A percentile compares a stretch with the other conserved stretches of the same genome.
phyloP scores from a whole-genome alignment of 768 basidiomycete species.

The Calocybe indica region DNA sequence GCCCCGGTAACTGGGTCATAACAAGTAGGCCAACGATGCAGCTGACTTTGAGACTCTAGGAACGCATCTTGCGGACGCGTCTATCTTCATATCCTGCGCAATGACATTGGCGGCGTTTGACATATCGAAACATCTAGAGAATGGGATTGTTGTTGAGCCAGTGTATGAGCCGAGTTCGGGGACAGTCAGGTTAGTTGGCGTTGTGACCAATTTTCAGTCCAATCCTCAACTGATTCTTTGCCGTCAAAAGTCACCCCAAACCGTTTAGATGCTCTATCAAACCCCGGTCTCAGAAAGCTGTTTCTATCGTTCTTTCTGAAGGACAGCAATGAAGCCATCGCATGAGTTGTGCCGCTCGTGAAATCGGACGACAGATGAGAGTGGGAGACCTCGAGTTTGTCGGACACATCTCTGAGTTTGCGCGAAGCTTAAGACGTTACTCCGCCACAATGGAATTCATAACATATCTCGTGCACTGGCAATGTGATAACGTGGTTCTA shows the following conservation, averaged over 20 bases:
- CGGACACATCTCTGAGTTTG: no score
- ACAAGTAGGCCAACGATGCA: no score
- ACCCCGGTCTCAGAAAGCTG: constrained; percentile 54
- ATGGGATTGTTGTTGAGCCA: constrained; percentile 43
- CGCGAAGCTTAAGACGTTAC: no score
- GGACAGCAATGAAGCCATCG: not conserved
- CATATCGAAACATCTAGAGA: constrained; percentile 39
- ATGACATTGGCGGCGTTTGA: constrained; percentile 49
- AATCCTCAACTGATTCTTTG: constrained; percentile 5
- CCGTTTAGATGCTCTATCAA: constrained; percentile 58
- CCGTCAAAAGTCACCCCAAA: constrained; percentile 42
- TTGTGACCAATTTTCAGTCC: no score
- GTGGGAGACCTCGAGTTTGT: no score
- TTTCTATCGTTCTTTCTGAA: constrained; percentile 48
- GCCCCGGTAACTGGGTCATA: constrained; percentile 32
- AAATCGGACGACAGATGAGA: no score
- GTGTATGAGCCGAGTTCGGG: constrained; percentile 53
- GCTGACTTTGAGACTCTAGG: constrained; percentile 22
- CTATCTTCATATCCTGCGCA: constrained; percentile 45
- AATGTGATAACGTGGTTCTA: no score
- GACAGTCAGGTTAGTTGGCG: constrained; percentile 46
- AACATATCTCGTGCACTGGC: no score
- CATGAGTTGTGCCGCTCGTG: no score
- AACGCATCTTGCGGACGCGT: constrained; percentile 46
- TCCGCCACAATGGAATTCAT: no score